Evolutionary conservation across 768 basidiomycete genomes (phyloP), one percentile per base, ranked within the genome.

Genomic region (Russula virescens): DNA sequence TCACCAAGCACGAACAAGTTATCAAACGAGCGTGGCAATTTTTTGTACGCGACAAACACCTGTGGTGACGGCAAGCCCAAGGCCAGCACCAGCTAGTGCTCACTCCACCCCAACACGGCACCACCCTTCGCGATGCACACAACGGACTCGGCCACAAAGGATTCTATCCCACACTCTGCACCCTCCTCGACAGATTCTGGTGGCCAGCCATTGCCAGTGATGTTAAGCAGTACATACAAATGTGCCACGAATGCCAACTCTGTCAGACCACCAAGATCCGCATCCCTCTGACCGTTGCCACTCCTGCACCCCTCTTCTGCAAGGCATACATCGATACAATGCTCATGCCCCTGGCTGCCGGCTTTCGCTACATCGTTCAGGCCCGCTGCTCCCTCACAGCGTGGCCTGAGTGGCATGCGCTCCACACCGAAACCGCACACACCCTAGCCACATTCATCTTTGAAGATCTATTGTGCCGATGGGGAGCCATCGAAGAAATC

Each of bases 401-500:
- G n/a, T n/a, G n/a, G n/a, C n/a, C n/a, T n/a, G n/a, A n/a, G n/a
- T n/a, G n/a, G n/a, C n/a, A n/a, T n/a, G n/a, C n/a, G n/a, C n/a
- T n/a, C n/a, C n/a, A n/a, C n/a, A n/a, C n/a, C n/a, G 34, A 35
- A 10, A 35, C 5, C 10, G 34, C 34, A 5, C 26, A 56, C 1
- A 64, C 69, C 0, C 43, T 78, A 0, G 72, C 68, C 3, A 45
- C 68, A 19, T 79, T 73, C 55, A 67, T 80, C 31, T 75, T 75
- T 26, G 64, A 77, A 56, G 73, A 78, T 26, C 55, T 77, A 5
- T 54, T 77, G 16, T 78, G 73, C 61, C 55, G 72, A 19, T 80
- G 78, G 28, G 34, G 34, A 35, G 34, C 34, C 10, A 10, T 35
- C 5, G 34, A 35, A 35, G 34, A 35, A 35, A 35, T 35, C 10